These are phyloP conservation scores for Coniosporium apollinis DNA, from an alignment of 495 filamentous ascomycete genomes.

Conservation along the genomic window DNA sequence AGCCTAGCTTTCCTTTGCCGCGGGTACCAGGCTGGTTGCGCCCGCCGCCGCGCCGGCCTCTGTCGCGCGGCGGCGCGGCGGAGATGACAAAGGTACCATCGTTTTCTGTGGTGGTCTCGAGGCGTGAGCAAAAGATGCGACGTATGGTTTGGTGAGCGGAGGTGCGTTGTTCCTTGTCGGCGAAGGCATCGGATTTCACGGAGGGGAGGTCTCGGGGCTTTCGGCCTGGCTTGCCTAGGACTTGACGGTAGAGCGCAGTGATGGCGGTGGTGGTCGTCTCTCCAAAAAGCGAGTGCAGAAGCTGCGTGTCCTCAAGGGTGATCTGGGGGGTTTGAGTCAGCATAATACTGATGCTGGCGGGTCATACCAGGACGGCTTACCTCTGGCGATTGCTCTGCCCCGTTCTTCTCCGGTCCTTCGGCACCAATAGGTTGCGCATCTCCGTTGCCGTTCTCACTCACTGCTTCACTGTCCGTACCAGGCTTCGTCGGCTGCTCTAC, in stretches of 20 bases:
- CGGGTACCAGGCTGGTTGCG: conserved; percentile 11
- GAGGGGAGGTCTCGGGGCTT: conserved; percentile 26
- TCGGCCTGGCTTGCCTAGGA: conserved; percentile 14
- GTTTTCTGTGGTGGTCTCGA: conserved; percentile 44
- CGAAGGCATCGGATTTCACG: conserved; percentile 26
- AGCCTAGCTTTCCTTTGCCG: conserved; percentile 27
- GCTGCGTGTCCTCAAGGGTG: conserved; percentile 10
- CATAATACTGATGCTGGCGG: too few species aligned
- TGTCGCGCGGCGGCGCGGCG: conserved; percentile 21
- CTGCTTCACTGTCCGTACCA: conserved; percentile 1
- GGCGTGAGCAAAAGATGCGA: conserved; percentile 45
- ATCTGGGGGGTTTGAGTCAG: conserved; percentile 5
- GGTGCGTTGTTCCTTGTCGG: conserved; percentile 43
- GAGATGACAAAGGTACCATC: conserved; percentile 43
- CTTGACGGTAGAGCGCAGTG: conserved; percentile 11
- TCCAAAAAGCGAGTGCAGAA: conserved; percentile 19
- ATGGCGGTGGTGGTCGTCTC: conserved; percentile 11
- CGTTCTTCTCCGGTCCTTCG: conserved; percentile 1
- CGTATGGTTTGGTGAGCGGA: conserved; percentile 50
- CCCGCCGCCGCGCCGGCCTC: conserved; percentile 4
- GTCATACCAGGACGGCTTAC: too few species aligned
- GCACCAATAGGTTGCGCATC: background rate
- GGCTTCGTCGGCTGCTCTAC: conserved; percentile 9
- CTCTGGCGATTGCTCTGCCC: background rate
- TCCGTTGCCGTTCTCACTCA: background rate